phyloP scores from a whole-genome alignment of 768 basidiomycete species.

The Paxillus rubicundulus region DNA sequence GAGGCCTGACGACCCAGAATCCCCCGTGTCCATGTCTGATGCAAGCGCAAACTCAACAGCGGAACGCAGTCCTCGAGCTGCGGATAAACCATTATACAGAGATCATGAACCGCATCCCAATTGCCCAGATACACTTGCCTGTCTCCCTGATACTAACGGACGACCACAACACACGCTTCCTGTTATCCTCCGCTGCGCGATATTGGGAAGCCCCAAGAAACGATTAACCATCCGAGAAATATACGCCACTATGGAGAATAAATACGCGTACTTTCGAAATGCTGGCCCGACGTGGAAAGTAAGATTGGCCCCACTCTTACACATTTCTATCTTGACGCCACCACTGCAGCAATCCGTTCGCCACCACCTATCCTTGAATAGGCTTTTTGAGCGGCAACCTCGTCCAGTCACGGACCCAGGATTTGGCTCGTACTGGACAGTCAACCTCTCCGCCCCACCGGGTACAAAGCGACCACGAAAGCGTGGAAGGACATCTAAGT shows the following conservation, averaged over 20 bases:
- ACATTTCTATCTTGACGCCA: slow-evolving; percentile 3
- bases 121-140: slow-evolving; percentile 75
- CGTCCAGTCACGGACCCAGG: slow-evolving; percentile 83
- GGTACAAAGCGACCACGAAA: slow-evolving; percentile 85
- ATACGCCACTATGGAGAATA: slow-evolving; percentile 83
- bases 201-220: slow-evolving; percentile 71
- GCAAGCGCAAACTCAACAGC: slow-evolving; percentile 29
- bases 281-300: slow-evolving; percentile 89
- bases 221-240: slow-evolving; percentile 83
- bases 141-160: slow-evolving; percentile 75
- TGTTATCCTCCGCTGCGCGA: slow-evolving; percentile 81
- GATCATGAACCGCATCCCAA: slow-evolving; percentile 67
- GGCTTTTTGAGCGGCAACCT: slow-evolving; percentile 78
- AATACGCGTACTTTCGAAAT: slow-evolving; percentile 77
- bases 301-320: slow-evolving; percentile 11
- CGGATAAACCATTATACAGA: slow-evolving; percentile 27
- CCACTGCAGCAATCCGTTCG: slow-evolving; percentile 75
- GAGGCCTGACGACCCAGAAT: slow-evolving; percentile 25
- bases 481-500: slow-evolving; percentile 62
- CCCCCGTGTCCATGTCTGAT: slow-evolving; percentile 37
- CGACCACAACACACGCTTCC: slow-evolving; percentile 83
- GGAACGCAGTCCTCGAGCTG: slow-evolving; percentile 17
- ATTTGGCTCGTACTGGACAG: slow-evolving; percentile 88
- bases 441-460: slow-evolving; percentile 81
- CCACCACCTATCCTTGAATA: slow-evolving; percentile 80